These are phyloP conservation scores for Earliella scabrosa DNA, from an alignment of 1,284 basidiomycete genomes.

Conservation along the genomic window DNA sequence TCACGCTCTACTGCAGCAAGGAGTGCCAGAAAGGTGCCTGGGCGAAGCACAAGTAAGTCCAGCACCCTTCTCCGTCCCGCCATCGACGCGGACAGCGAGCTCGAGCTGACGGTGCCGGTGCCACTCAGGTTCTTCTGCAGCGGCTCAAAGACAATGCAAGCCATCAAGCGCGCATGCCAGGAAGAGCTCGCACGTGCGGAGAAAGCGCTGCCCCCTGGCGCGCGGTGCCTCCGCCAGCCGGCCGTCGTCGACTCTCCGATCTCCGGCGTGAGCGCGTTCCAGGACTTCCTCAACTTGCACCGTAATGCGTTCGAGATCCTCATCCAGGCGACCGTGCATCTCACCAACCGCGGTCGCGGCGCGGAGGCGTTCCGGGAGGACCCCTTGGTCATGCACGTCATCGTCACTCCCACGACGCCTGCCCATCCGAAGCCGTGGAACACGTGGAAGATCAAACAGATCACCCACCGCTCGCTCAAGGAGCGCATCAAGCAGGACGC, in stretches of 20 bases:
- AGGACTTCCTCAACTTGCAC: not conserved
- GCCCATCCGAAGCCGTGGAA: not conserved
- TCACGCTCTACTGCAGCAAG: not conserved
- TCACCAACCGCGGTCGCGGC: not conserved
- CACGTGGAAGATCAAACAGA: not conserved
- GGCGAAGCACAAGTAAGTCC: not conserved
- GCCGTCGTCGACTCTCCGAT: not conserved
- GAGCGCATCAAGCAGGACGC: not conserved
- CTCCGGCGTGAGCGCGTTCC: not conserved
- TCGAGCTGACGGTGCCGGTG: not conserved
- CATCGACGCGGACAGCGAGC: too few species aligned
- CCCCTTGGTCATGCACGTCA: not conserved
- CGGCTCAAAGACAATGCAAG: not conserved
- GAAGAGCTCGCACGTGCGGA: not conserved
- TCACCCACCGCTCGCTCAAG: not conserved
- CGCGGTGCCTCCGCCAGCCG: not conserved
- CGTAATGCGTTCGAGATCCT: not conserved
- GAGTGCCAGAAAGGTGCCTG: not conserved
- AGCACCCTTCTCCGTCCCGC: not conserved
- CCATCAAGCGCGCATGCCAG: not conserved
- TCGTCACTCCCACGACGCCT: not conserved
- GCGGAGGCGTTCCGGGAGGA: not conserved
- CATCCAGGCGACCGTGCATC: not conserved
- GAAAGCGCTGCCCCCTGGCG: not conserved
- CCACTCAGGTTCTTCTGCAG: not conserved